Evolutionary conservation across 1,139 yeast genomes (phyloP), one percentile per base, ranked within the genome.

Genomic region (Fermentozyma sake): DNA sequence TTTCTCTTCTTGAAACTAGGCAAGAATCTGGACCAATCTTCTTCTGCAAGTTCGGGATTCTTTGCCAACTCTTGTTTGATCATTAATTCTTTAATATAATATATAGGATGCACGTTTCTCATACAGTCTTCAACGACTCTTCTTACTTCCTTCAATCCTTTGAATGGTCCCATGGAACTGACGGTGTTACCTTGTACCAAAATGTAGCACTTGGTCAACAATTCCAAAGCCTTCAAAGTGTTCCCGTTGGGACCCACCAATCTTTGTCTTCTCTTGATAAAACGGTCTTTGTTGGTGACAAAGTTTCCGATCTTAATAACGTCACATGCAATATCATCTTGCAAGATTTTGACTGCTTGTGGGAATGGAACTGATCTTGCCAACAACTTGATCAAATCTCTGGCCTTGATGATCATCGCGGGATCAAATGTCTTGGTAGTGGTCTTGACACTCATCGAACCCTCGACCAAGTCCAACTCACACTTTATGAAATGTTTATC

Each of bases 351-450:
- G 18, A 86, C 77, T 1, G 98, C 98, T 55, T 91, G 98, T 3
- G 96, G 96, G 42, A 85, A 84, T 13, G 98, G 98, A 18, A 91
- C 99, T 7, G 96, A 86, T 57, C 99, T 76, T 0, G 98, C 96
- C 41, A 91, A 68, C 34, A 91, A 71, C 58, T 91, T 91, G 52
- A 91, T 87, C 54, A 91, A 69, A 58, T 91, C 99, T 52, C 98
- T 76, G 11, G 97, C 96, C 50, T 89, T 91, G 45, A 91, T 69
- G 46, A 91, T 86, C 33, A 84, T 80, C 6, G 95, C 95, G 1
- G 99, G 99, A 51, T 91, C 99, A 55, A 59, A 91, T 0, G 98
- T 89, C 56, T 91, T 91, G 55, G 95, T 72, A 2, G 98, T 89
- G 14, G 99, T 91, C 48, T 80, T 85, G 13, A 91, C 98, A 0